Percentiles rank a stretch among this genome's conserved stretches.
Conservation (phyloP, 306 rosid species). For the Cucurbita argyrosperma region DNA sequence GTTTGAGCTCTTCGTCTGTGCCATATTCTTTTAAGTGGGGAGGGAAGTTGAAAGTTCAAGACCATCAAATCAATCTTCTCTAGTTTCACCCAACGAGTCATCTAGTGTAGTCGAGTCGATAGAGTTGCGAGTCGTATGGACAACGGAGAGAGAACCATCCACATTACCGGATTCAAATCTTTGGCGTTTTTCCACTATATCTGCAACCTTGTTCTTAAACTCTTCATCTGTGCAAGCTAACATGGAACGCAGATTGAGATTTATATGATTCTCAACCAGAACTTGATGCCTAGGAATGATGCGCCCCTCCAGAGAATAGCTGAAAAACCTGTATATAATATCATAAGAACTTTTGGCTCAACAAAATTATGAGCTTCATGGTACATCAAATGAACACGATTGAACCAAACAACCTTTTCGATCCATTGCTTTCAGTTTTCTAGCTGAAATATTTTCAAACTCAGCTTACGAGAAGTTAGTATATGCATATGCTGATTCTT, state of each 20-base stretch:
- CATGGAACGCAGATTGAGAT: constrained; percentile 69
- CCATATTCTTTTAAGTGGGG: neutral
- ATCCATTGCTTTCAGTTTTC: neutral
- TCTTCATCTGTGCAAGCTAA: constrained; percentile 60
- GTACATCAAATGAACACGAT: neutral
- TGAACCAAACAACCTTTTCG: neutral
- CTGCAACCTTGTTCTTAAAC: constrained; percentile 49
- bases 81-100: constrained; percentile 1
- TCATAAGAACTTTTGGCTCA: neutral
- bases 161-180: constrained; percentile 32
- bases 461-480: neutral
- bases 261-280: constrained; percentile 58
- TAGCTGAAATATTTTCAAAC: neutral
- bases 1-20: neutral
- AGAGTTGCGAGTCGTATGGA: constrained; percentile 4
- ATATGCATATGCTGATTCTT: neutral
- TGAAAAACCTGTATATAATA: constrained; percentile 50
- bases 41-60: neutral
- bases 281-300: constrained; percentile 80
- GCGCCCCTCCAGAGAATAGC: constrained; percentile 80
- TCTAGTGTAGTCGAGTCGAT: neutral
- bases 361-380: neutral
- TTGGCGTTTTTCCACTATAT: constrained; percentile 31
- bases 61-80: neutral
- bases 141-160: constrained; percentile 10